Evolutionary conservation across 768 basidiomycete genomes (phyloP), one percentile per base, ranked within the genome.

Genomic region (Tylopilus plumbeoviolaceoides): DNA sequence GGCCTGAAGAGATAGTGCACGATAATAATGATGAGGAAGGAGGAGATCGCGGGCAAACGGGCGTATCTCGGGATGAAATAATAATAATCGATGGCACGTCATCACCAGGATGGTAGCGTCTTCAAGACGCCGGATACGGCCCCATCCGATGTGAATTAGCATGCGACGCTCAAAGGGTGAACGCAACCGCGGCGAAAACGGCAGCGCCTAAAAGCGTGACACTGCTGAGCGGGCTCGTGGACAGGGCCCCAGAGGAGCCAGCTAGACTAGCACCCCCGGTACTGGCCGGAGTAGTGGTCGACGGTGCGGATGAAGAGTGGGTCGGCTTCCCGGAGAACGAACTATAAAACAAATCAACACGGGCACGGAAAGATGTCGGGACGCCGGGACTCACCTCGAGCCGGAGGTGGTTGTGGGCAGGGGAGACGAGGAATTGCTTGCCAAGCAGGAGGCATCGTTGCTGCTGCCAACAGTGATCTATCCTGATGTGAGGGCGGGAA

Each of bases 131-230:
- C 39, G 60, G 77, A 71, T 58, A 61, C 59, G 60, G 25, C 75
- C n/a, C n/a, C 72, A 41, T 61, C 55, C 23, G 51, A 62, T 52
- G 80, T 67, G 43, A 71, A 73, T 54, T 77, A 68, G 77, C 80
- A 55, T 48, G 53, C 31, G 54, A 52, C 4, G 35, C 35, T 62
- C 51, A 70, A 11, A 72, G 40, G 14, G 52, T 14, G 41, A 73
- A 60, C 50, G 52, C 62, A 38, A 60, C 42, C 44, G 61, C 40
- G 18, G 62, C 62, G 20, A 63, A 55, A 28, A 64, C 21, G 20
- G 50, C 55, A 45, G 58, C 59, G 20, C 61, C 56, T 21, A 69
- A 31, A 31, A 71, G 43, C 10, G 68, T 53, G 18, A 64, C 28
- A 27, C 51, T 49, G 33, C 53, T 49, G 52, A 71, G 45, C 23